Conservation (phyloP, 257 asterid species). For the Echium plantagineum region DNA sequence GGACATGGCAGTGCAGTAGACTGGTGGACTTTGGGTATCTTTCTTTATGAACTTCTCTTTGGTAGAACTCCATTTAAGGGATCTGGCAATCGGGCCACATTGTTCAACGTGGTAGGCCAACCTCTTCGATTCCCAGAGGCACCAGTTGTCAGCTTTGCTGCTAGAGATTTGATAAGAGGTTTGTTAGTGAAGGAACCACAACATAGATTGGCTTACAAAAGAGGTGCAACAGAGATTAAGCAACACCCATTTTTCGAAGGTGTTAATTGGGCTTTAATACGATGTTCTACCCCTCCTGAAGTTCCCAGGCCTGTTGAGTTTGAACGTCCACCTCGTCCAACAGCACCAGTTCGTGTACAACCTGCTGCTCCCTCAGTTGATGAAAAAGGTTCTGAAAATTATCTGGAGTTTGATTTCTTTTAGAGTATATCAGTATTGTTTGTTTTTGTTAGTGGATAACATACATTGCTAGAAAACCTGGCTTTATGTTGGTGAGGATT, state of each 20-base stretch:
- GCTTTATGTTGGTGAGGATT: conserved; percentile 12
- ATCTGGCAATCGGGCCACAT: conserved; percentile 34
- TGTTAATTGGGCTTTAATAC: conserved; percentile 35
- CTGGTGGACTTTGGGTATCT: conserved; percentile 40
- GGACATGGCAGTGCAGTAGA: conserved; percentile 42
- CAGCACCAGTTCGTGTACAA: conserved; percentile 17
- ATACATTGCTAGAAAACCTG: conserved; percentile 5
- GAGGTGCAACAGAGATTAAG: conserved; percentile 40
- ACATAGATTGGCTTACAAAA: conserved; percentile 30
- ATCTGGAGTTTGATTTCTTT: conserved; percentile 34
- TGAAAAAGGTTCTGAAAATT: conserved; percentile 21
- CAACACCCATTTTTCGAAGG: conserved; percentile 39
- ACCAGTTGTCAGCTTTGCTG: conserved; percentile 31
- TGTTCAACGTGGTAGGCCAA: conserved; percentile 36
- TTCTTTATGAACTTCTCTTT: conserved; percentile 29
- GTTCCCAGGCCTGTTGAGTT: conserved; percentile 30
- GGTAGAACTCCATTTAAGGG: conserved; percentile 39
- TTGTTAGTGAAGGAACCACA: conserved; percentile 36
- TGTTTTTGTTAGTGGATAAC: conserved; percentile 7
- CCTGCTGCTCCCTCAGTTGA: conserved; percentile 12
- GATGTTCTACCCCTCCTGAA: conserved; percentile 39
- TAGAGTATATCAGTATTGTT: conserved; percentile 15
- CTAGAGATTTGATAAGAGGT: conserved; percentile 33
- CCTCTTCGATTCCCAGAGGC: conserved; percentile 33
- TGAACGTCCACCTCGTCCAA: conserved; percentile 13